Base-by-base conservation (phyloP, 768 basidiomycete species). In the Cantharellus anzutake region DNA sequence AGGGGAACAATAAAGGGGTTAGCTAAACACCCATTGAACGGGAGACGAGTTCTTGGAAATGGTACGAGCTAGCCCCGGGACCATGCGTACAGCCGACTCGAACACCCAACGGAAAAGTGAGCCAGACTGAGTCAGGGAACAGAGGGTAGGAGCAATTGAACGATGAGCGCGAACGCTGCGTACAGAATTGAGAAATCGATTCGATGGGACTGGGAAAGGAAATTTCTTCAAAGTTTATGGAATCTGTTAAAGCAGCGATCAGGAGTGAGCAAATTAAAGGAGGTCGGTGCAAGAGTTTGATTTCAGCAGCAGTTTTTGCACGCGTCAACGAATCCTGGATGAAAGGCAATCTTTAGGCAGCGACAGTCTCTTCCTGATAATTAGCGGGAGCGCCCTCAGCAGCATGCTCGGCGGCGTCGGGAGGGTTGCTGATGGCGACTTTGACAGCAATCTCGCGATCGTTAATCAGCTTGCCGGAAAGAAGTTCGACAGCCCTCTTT, bases 361-460 rank as follows among this genome's bases (percentile, higher is more conserved):
- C 52, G 11, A 7, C 52, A 37, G 35, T 37, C 14, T 11, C 52
- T 14, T 37, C 52, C 7, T 11, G 7, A 37, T 7, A 11, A 55
- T 55, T 37, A 37, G 52, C 52, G 35, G 52, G 44, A 11, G 11
- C 11, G 44, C 44, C 44, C 11, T 48, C 29, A 29, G 20, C 20
- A 29, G 20, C 20, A 29, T 29, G 20, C 67, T 79, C 76, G 66
- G 66, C 16, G 37, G 14, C 20, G 20, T 29, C 20, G 20, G 20
- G 57, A 37, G 58, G 66, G 58, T 84, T 75, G 73, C 94, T 90
- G 71, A 97, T 89, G 58, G 94, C 94, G 64, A 99, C 78, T 77
- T 96, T 97, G 75, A 97, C 88, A 63, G 86, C 86, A 68, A 99
- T 83, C 64, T 78, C 69, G 66, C 94, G 78, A 57, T 89, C 91